phyloP scores from a whole-genome alignment of 1,284 basidiomycete genomes.

The Spongiforma sp. region DNA sequence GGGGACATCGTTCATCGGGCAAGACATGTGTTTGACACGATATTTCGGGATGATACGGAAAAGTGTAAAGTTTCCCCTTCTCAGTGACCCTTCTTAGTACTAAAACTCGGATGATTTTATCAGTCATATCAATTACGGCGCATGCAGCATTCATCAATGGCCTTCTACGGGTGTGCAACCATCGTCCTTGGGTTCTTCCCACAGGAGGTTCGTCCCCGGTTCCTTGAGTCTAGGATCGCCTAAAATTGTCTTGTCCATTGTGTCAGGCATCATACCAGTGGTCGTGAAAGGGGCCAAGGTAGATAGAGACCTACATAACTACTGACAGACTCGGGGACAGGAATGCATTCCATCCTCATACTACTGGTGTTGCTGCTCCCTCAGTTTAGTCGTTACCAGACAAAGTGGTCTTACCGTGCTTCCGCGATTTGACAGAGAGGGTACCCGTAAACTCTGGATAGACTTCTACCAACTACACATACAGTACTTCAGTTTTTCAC shows the following conservation, averaged over 20 bases:
- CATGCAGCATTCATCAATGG: constrained; percentile 67
- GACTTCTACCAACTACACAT: constrained; percentile 60
- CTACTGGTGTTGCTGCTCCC: too few relatives aligned
- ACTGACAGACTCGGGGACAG: constrained; percentile 81
- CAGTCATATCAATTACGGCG: constrained; percentile 68
- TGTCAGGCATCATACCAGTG: constrained; percentile 33
- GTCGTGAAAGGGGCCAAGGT: constrained; percentile 23
- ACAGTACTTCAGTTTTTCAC: too few relatives aligned
- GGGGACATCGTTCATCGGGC: constrained; percentile 61
- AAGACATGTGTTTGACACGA: constrained; percentile 59
- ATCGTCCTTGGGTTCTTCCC: constrained; percentile 51
- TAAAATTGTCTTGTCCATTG: neutral
- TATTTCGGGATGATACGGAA: constrained; percentile 58
- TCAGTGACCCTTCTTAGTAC: neutral
- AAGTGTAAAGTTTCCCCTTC: constrained; percentile 44
- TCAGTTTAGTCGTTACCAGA: too few relatives aligned
- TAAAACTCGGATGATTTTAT: neutral
- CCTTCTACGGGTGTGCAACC: constrained; percentile 51
- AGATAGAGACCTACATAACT: constrained; percentile 4
- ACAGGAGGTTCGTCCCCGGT: constrained; percentile 59
- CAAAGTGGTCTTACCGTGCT: too few relatives aligned
- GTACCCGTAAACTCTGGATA: constrained; percentile 89
- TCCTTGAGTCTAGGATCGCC: neutral
- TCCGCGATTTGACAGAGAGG: constrained; percentile 83
- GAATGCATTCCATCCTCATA: too few relatives aligned